Base-by-base conservation (phyloP, 108 stramenopile species). In the Pseudonitzschia multiseries region DNA sequence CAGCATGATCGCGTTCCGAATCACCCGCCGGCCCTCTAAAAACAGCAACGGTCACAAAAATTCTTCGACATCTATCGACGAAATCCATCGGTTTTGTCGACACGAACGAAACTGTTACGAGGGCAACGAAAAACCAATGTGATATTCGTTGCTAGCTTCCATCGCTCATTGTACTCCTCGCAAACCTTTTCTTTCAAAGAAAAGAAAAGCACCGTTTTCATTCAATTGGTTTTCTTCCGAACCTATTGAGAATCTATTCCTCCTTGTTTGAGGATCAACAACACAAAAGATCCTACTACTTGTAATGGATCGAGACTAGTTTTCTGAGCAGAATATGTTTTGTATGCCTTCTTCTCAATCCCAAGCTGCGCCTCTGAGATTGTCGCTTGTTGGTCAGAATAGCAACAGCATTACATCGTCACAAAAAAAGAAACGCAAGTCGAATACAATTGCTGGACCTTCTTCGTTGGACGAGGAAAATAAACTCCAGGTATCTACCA, bases 101-200 rank as follows among this genome's bases (percentile, higher is more conserved):
- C 27, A 68, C 71, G 28, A 57, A 51, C 17, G 61, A 78, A 75
- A 29, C 51, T 42, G 42, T 65, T 10, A 24, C 79, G 43, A 57
- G 20, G 31, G 79, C 27, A 75, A 83, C 61, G 41, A 81, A 28
- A 72, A 79, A 17, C 57, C 84, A 41, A 26, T 68, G 26, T 52
- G 57, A 10, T 18, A 18, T 48, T 48, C 46, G 46, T 48, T 18
- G 18, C 46, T 18, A 48, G 46, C 14, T 10, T 2, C 9, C 46
- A 48, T 48, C 46, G 46, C 46, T 48, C 46, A 48, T 48, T 48
- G 46, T 48, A 18, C 46, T 18, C 46, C 14, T 48, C 46, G 18
- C 46, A 48, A 48, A 48, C 46, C 46, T 48, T 48, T 48, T 48
- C 46, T 48, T 48, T 48, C 46, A 48, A 48, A 48, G 46, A 14